These are phyloP conservation scores for Linanthus parryae DNA, from an alignment of 148 eudicot genomes.

Conservation along the genomic window DNA sequence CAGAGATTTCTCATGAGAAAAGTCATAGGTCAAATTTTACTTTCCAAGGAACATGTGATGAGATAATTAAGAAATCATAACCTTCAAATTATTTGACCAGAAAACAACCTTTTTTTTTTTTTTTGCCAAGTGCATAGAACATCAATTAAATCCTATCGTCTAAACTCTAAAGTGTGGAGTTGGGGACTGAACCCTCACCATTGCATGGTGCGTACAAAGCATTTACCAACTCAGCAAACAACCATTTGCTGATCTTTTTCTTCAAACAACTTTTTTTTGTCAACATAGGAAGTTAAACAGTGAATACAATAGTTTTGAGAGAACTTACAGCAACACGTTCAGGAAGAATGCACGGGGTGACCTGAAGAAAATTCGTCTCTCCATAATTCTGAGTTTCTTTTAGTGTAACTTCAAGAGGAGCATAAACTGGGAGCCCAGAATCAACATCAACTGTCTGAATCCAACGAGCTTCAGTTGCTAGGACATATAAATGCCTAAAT, in stretches of 20 bases:
- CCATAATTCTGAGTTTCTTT: constrained; percentile 77
- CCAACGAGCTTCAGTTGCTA: constrained; percentile 98
- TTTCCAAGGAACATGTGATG: too few relatives aligned
- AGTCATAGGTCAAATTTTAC: too few relatives aligned
- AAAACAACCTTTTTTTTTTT: too few relatives aligned
- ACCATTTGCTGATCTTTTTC: background rate
- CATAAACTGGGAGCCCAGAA: constrained; percentile 90
- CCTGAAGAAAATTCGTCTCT: constrained; percentile 90
- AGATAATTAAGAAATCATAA: too few relatives aligned
- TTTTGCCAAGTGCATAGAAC: too few relatives aligned
- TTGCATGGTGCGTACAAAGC: too few relatives aligned
- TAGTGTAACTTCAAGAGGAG: constrained; percentile 84
- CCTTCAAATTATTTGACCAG: too few relatives aligned
- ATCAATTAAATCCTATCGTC: too few relatives aligned
- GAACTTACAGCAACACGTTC: constrained; percentile 87
- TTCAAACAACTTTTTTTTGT: background rate
- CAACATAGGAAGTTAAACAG: background rate
- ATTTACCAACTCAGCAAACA: too few relatives aligned
- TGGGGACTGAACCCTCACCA: too few relatives aligned
- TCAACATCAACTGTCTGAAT: constrained; percentile 95
- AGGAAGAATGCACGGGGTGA: constrained; percentile 95
- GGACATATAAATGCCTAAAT: constrained; percentile 93
- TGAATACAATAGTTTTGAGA: background rate
- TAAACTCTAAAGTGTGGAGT: too few relatives aligned
- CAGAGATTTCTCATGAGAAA: too few relatives aligned